Evolutionary conservation across 2,329 filamentous ascomycete genomes (phyloP).

Genomic region (Coleophoma eucalyptorum): DNA sequence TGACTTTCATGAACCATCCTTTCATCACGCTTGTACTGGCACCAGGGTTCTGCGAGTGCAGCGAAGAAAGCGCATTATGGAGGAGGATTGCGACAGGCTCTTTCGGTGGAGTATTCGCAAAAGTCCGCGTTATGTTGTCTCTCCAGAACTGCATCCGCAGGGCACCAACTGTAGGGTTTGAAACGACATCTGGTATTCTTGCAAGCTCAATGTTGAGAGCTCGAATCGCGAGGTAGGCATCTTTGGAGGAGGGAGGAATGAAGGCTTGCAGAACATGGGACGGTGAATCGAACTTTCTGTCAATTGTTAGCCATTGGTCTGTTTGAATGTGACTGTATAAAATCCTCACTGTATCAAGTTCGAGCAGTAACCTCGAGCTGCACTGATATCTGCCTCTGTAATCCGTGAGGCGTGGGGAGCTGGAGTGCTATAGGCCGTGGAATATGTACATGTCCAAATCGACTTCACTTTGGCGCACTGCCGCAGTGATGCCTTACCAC

Average conservation of each 20-base stretch:
- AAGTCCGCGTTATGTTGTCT: constrained; percentile 74
- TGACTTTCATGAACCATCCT: constrained; percentile 73
- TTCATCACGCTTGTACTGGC: constrained; percentile 45
- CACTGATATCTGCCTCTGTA: constrained; percentile 26
- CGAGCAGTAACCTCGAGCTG: constrained; percentile 28
- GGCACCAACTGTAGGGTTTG: constrained; percentile 78
- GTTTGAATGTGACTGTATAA: background rate
- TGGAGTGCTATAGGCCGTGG: constrained; percentile 25
- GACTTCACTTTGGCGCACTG: constrained; percentile 6
- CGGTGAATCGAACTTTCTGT: constrained; percentile 82
- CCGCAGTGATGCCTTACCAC: constrained; percentile 18
- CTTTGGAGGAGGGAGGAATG: constrained; percentile 67
- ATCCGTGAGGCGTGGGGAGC: constrained; percentile 24
- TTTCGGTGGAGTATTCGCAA: constrained; percentile 75
- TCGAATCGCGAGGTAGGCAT: constrained; percentile 86
- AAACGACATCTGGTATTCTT: constrained; percentile 84
- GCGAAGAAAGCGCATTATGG: constrained; percentile 64
- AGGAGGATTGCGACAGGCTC: constrained; percentile 89
- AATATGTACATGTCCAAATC: constrained; percentile 19
- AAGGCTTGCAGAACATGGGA: constrained; percentile 85
- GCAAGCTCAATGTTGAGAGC: constrained; percentile 92
- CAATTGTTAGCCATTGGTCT: constrained; percentile 8
- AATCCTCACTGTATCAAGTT: constrained; percentile 27
- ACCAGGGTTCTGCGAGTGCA: constrained; percentile 40
- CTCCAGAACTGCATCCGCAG: constrained; percentile 96